Conservation (phyloP, 1,139 yeast species). For the Candida freyschussii region DNA sequence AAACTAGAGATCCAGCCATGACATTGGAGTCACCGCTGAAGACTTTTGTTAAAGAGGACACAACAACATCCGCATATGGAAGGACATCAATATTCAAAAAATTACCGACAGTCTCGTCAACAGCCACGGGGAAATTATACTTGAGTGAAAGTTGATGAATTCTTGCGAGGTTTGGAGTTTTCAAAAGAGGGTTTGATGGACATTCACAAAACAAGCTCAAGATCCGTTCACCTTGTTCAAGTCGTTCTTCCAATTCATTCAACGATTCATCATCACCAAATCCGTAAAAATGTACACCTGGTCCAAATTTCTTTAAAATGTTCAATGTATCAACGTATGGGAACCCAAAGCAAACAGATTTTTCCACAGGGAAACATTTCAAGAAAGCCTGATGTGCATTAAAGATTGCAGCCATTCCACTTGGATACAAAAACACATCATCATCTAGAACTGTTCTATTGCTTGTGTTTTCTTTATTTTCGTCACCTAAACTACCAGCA, state of each 20-base stretch:
- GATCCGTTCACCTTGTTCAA: constrained; percentile 58
- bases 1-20: constrained; percentile 85
- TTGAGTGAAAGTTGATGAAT: constrained; percentile 63
- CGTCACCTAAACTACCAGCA: constrained; percentile 57
- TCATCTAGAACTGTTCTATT: constrained; percentile 18
- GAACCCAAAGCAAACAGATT: constrained; percentile 89
- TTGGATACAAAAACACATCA: constrained; percentile 79
- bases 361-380: constrained; percentile 38
- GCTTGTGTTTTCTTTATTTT: constrained; percentile 23
- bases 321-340: constrained; percentile 92
- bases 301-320: constrained; percentile 83
- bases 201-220: constrained; percentile 82
- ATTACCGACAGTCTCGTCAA: constrained; percentile 94
- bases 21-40: constrained; percentile 95
- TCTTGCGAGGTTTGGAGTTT: constrained; percentile 69
- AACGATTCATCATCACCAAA: constrained; percentile 74
- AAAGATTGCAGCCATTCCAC: constrained; percentile 93
- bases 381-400: constrained; percentile 70
- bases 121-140: constrained; percentile 70
- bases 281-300: constrained; percentile 80
- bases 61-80: constrained; percentile 80
- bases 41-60: constrained; percentile 83
- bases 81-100: constrained; percentile 78
- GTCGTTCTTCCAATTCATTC: constrained; percentile 53
- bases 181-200: constrained; percentile 87